Base-by-base conservation (phyloP, 768 basidiomycete species). In the Bullera alba region DNA sequence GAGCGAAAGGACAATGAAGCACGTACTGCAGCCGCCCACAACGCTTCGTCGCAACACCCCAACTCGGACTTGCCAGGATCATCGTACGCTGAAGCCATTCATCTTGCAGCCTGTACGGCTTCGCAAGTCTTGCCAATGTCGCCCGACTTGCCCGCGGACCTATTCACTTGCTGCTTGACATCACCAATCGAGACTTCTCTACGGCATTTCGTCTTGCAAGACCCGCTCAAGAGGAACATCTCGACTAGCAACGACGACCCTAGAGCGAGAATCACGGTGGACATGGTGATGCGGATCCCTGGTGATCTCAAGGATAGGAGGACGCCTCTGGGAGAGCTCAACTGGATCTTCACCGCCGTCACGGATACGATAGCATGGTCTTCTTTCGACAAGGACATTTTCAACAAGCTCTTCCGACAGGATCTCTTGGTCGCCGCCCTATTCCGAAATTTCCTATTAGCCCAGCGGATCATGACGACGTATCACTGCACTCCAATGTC, bases 301-400 rank as follows among this genome's bases (percentile, higher is more conserved):
- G 95, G 95, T 7, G 92, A 96, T 68, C 80, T 97, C 53, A 95
- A 93, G 73, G 95, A 99, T 66, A 81, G 95, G 17, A 81, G 92
- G 22, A 97, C 95, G 0, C 92, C 95, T 1, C 77, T 99, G 0
- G 95, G 95, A 44, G 95, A 99, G 74, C 80, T 99, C n/a, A 95
- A 93, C 69, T 99, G 95, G 95, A 97, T 97, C 56, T 97, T 97
- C 75, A 97, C 91, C 1, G 90, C 93, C 28, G 87, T 99, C 49
- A 97, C 95, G 15, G 95, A 99, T 74, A 97, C 95, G 7, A 97
- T 99, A 55, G 95, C 95, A 5, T 99, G 95, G 95, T 92, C 92
- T 14, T 87, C 89, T 2, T 93, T 99, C 70, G 85, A 91, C 32
- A 81, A 85, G 39, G 91, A 95, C 30, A 80, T 88, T 3, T 97